Percentiles rank a stretch among this genome's conserved stretches.
phyloP scores from a whole-genome alignment of 2,329 filamentous ascomycete species.

The Corinectria fuckeliana region DNA sequence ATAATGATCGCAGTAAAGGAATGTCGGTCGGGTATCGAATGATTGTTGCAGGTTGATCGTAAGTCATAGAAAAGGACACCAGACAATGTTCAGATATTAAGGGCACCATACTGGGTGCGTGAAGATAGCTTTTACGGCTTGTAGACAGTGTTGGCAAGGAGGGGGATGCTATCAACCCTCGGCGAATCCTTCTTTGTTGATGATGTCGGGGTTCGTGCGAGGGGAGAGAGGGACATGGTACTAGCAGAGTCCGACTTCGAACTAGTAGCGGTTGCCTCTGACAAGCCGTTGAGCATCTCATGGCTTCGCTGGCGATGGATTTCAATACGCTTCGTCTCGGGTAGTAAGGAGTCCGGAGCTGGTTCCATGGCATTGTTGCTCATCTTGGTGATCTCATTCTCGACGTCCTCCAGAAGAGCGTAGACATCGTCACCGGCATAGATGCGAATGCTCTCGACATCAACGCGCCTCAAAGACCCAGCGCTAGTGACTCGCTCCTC shows the following conservation, averaged over 20 bases:
- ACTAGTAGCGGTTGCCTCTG: slow-evolving; percentile 27
- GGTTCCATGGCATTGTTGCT: slow-evolving; percentile 31
- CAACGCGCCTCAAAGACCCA: slow-evolving; percentile 44
- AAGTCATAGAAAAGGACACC: slow-evolving; percentile 28
- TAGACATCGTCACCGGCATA: slow-evolving; percentile 74
- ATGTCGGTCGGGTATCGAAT: slow-evolving; percentile 35
- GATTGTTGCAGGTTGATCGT: slow-evolving; percentile 37
- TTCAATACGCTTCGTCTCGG: slow-evolving; percentile 44
- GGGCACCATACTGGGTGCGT: slow-evolving; percentile 2
- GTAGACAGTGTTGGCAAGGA: slow-evolving; percentile 60
- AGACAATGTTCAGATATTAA: slow-evolving; percentile 2
- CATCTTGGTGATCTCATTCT: slow-evolving; percentile 53
- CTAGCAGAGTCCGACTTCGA: slow-evolving; percentile 38
- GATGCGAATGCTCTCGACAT: slow-evolving; percentile 70
- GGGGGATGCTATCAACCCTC: slow-evolving; percentile 42
- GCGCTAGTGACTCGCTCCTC: slow-evolving; percentile 36
- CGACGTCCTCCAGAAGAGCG: slow-evolving; percentile 70
- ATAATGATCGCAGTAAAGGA: slow-evolving; percentile 21
- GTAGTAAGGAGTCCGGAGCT: background rate
- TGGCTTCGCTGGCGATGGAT: slow-evolving; percentile 59
- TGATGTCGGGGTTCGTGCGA: slow-evolving; percentile 46
- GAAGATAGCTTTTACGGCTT: slow-evolving; percentile 45
- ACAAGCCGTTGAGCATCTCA: slow-evolving; percentile 53
- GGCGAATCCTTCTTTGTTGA: slow-evolving; percentile 41
- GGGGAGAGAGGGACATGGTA: slow-evolving; percentile 36